Base-by-base conservation (phyloP, 192 early-diverging fungal species). In the Spinellus fusiger region DNA sequence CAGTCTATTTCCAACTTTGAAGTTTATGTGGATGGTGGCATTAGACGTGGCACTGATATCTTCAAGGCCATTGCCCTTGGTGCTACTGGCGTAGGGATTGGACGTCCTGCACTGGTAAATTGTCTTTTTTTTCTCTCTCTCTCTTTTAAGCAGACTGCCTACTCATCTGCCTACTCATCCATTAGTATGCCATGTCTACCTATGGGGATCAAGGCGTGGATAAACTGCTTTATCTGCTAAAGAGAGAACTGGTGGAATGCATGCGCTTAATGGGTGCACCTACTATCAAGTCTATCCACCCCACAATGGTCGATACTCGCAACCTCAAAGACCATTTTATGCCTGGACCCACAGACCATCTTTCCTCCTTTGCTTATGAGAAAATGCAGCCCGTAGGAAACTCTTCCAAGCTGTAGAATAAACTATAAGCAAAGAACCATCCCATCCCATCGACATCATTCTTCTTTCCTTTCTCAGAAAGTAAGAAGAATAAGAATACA, bases 51-150 rank as follows among this genome's bases (percentile, higher is more conserved):
- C 20, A 80, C 90, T 13, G 97, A 99, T 74, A 86, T 99, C 20
- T 84, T 96, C 77, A 98, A 98, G 80, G 94, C 94, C 2, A 77
- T 99, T 59, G 95, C 95, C 5, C 71, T 99, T 8, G 97, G 97
- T 10, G 97, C 97, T 0, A 84, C 82, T 38, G 95, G 88, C 69
- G 84, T 96, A 64, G 93, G 94, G 56, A 63, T 93, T 73, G 91
- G 95, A 53, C 61, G 92, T 72, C 86, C 90, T 26, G 76, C 78
- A 7, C 66, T 81, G 35, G 75, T 76, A 74, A 71, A 64, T 56
- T 29, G 3, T 61, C 15, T 15, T 25, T n/a, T n/a, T n/a, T n/a
- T n/a, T n/a, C n/a, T n/a, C n/a, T n/a, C 10, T 44, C 35, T 37
- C 35, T 37, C 35, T 37, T 37, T 37, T 37, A 37, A 37, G 13